Base-by-base conservation (phyloP, 192 early-diverging fungal genomes). In the Backusella liffmaniae region DNA sequence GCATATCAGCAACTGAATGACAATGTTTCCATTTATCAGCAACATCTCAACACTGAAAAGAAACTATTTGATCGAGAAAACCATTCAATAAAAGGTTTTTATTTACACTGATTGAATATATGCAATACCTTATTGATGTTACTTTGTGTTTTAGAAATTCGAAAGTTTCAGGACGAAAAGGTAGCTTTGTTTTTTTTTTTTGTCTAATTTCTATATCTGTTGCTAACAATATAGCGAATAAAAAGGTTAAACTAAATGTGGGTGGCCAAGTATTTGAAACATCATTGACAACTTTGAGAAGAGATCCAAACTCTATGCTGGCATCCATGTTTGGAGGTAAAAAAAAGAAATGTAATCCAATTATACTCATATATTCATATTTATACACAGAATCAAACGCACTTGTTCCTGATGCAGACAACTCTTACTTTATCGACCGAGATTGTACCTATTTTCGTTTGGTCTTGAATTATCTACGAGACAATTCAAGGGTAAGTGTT, bases 341-440 rank as follows among this genome's bases (percentile, higher is more conserved):
- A n/a, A 1, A 41, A 15, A 53, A n/a, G 5, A 23, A 37, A 35
- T 15, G 5, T 1, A 37, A 56, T 21, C 5, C 35, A 32, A 32
- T 29, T 21, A 23, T 39, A 34, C 0, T 16, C 3, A 73, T 32
- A 32, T n/a, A 73, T n/a, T n/a, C 9, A 44, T 29, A 67, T 5
- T 29, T 0, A 32, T 32, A 30, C 18, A 66, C 21, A 75, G 39
- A 66, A 41, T 66, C 34, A 37, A 29, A 41, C 18, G 15, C 23
- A 3, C 37, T 80, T 16, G 34, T 44, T 16, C 56, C 68, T 15
- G 79, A 80, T 46, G 51, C 39, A 26, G 74, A 80, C 39, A 67
- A 74, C n/a, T 80, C 79, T 4, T 80, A 80, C 30, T 80, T 80
- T 49, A 80, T 80, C 36, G 79, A 80, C 37, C 68, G 79, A 70